Percentiles rank a stretch among this genome's conserved stretches.
Evolutionary conservation across 2,329 filamentous ascomycete species (phyloP).

Genomic region (Didymella pomorum): DNA sequence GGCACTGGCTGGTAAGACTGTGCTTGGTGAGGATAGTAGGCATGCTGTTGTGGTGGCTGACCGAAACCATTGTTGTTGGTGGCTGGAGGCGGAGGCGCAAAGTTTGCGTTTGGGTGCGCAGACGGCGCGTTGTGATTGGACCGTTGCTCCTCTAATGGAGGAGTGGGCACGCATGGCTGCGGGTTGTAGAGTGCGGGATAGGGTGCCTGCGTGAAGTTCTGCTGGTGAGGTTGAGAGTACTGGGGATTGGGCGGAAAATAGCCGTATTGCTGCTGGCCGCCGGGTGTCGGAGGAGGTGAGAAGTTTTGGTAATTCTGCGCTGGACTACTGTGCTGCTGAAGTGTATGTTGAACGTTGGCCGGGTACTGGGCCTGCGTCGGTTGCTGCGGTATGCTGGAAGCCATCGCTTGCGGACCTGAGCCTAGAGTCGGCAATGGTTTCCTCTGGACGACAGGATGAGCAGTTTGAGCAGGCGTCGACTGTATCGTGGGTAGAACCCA

Average conservation of each 20-base stretch:
- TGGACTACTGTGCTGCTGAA: background rate
- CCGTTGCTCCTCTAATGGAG: background rate
- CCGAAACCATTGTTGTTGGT: background rate
- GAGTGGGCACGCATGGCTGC: background rate
- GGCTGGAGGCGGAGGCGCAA: background rate
- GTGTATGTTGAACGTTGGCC: background rate
- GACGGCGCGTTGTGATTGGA: background rate
- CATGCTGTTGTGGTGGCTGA: background rate
- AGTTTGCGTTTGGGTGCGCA: background rate
- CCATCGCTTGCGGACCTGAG: background rate
- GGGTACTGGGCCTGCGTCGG: background rate
- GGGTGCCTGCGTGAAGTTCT: background rate
- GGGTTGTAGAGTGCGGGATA: background rate
- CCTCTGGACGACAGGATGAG: background rate
- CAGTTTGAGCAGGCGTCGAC: background rate
- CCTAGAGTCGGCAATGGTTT: background rate
- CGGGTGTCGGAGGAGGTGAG: background rate
- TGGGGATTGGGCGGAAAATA: background rate
- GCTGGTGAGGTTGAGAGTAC: background rate
- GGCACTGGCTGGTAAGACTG: background rate
- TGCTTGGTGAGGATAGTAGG: background rate
- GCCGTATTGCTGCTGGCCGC: background rate
- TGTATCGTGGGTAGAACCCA: background rate
- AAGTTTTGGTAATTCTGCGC: background rate
- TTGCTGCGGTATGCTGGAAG: background rate